A percentile compares a stretch with the other conserved stretches of the same genome.
Conservation (phyloP, 352 stramenopile species). For the Globisporangium takayamanum region DNA sequence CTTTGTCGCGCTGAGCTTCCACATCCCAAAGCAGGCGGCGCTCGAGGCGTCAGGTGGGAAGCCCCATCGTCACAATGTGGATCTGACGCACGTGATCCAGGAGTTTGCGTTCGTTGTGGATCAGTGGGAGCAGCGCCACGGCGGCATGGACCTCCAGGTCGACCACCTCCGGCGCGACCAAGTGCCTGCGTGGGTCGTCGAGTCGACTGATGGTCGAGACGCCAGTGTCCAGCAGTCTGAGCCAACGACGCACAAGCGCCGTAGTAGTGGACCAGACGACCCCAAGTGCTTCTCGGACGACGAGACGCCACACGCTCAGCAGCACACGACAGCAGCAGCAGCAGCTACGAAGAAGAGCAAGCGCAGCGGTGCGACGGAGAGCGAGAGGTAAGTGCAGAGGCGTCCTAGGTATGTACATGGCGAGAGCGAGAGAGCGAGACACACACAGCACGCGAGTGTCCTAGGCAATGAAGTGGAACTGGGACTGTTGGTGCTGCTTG, state of each 20-base stretch:
- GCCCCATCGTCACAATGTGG: constrained; percentile 31
- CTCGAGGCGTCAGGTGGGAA: not conserved
- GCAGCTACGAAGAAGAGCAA: not conserved
- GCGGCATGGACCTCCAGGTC: constrained; percentile 80
- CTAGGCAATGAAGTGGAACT: too few relatives aligned
- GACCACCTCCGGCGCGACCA: constrained; percentile 50
- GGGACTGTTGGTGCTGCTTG: not conserved
- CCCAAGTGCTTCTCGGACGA: constrained; percentile 24
- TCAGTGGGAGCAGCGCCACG: constrained; percentile 65
- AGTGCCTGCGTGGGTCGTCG: constrained; percentile 60
- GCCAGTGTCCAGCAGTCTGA: not conserved
- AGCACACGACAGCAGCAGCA: too few relatives aligned
- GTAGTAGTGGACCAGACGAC: constrained; percentile 5
- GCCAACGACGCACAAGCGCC: not conserved
- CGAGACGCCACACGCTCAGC: constrained; percentile 21
- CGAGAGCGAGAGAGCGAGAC: too few relatives aligned
- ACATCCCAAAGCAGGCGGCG: constrained; percentile 23
- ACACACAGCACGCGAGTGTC: too few relatives aligned
- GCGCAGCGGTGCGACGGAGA: not conserved
- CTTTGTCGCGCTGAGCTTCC: constrained; percentile 72
- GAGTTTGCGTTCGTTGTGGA: constrained; percentile 74
- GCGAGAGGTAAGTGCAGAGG: not conserved
- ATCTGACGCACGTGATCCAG: constrained; percentile 64
- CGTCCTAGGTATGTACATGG: too few relatives aligned
- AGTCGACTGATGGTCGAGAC: constrained; percentile 22